Base-by-base conservation (phyloP, 805 yeast genomes). In the Pichia nanzhaoensis region DNA sequence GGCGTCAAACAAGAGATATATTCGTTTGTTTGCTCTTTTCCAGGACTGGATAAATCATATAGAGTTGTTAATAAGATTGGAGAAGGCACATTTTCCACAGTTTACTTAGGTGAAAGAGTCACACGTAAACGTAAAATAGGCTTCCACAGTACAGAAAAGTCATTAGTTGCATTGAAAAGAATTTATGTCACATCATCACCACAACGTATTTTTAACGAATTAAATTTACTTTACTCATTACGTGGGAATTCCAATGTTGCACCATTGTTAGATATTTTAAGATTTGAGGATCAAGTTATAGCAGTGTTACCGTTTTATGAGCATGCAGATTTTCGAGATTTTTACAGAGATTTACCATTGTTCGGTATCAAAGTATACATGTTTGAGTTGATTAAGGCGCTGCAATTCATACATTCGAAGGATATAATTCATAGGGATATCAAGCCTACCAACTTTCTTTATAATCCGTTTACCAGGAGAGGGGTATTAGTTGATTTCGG, bases 141-240 rank as follows among this genome's bases (percentile, higher is more conserved):
- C 6, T 6, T 10, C 10, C 9, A 10, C 28, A 10, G 28, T 10
- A 24, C 28, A 10, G 28, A 24, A 14, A 39, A 39, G 61, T 55
- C 63, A 8, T 39, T 56, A 24, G 98, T 93, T 46, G 99, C 99
- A 2, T 69, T 93, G 53, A 93, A 93, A 61, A 78, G 93, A 57
- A 88, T 93, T 39, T 90, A 91, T 62, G 98, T 90, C 18, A 93
- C 99, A 0, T 86, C 96, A 1, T 88, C 97, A 7, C 97, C 98
- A 0, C 82, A 79, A 51, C 75, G 99, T 63, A 91, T 93, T 37
- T 80, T 77, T 55, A 90, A 90, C 61, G 99, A 93, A 63, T 73
- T 93, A 51, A 82, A 82, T 51, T 67, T 93, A 39, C 70, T 93
- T 28, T 83, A 84, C 58, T 74, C 73, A 50, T 63, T 87, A 41